phyloP scores from a whole-genome alignment of 495 filamentous ascomycete species.

The Penicillium verhagenii region DNA sequence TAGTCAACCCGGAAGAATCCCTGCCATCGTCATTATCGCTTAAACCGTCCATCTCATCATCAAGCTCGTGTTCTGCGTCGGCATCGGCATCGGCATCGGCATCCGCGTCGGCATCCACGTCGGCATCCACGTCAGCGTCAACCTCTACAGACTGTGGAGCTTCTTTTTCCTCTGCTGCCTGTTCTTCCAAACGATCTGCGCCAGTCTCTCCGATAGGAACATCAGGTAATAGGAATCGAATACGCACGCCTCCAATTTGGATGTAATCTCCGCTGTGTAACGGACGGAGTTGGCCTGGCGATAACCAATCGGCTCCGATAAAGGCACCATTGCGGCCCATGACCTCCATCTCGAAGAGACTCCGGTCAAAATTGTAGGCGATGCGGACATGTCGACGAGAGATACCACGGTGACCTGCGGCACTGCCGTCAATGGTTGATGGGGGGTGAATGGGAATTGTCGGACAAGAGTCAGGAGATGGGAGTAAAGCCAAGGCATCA shows the following conservation, averaged over 20 bases:
- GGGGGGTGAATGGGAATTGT: constrained; percentile 81
- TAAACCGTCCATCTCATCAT: constrained; percentile 37
- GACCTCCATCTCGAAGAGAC: constrained; percentile 75
- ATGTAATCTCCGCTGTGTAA: constrained; percentile 72
- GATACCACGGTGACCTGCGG: constrained; percentile 64
- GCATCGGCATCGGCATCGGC: constrained; percentile 27
- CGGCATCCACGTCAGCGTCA: constrained; percentile 7
- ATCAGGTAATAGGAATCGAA: constrained; percentile 73
- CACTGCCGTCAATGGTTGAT: constrained; percentile 59
- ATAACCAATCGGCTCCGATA: constrained; percentile 69
- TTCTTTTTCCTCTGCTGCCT: constrained; percentile 44
- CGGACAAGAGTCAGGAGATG: constrained; percentile 60
- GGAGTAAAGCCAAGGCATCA: constrained; percentile 42
- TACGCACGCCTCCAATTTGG: constrained; percentile 74
- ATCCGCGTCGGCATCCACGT: constrained; percentile 31
- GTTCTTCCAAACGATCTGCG: constrained; percentile 66
- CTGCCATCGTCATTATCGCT: constrained; percentile 36
- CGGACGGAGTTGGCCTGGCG: constrained; percentile 58
- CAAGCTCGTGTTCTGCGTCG: constrained; percentile 34
- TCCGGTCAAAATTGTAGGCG: constrained; percentile 69
- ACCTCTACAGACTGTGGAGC: constrained; percentile 32
- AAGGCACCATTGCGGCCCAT: constrained; percentile 86
- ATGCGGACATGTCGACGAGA: constrained; percentile 86
- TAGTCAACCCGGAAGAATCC: constrained; percentile 36
- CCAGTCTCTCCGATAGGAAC: constrained; percentile 66